Evolutionary conservation across 495 filamentous ascomycete genomes (phyloP).

Genomic region (Emericellopsis terricola): DNA sequence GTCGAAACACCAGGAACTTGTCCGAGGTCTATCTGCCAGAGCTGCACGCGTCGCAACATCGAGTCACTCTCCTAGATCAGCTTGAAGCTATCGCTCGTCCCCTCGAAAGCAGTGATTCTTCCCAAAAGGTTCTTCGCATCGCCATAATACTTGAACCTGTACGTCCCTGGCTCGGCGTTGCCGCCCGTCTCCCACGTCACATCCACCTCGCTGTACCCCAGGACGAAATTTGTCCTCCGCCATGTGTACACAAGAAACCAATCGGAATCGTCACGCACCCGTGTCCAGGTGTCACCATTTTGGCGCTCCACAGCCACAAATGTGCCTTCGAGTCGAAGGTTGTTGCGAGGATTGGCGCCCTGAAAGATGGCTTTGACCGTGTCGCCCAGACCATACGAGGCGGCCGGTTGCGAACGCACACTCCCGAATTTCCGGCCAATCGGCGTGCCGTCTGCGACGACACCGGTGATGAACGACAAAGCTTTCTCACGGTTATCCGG

Average conservation of each 20-base stretch:
- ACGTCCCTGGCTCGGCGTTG: slow-evolving; percentile 40
- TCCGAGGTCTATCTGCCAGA: too few relatives aligned
- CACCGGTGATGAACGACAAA: slow-evolving; percentile 62
- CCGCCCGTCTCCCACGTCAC: slow-evolving; percentile 61
- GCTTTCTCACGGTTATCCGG: slow-evolving; percentile 61
- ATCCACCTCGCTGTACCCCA: slow-evolving; percentile 64
- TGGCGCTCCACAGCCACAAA: slow-evolving; percentile 59
- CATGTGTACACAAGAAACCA: slow-evolving; percentile 72
- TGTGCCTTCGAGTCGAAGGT: slow-evolving; percentile 63
- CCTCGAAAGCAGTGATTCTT: slow-evolving; percentile 51
- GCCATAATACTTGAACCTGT: slow-evolving; percentile 73
- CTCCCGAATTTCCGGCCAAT: slow-evolving; percentile 54
- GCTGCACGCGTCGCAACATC: background rate
- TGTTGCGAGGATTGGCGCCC: slow-evolving; percentile 83
- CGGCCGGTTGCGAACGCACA: slow-evolving; percentile 35
- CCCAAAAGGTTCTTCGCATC: slow-evolving; percentile 57
- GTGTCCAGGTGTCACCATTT: slow-evolving; percentile 38
- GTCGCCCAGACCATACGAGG: slow-evolving; percentile 41
- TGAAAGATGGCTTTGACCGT: slow-evolving; percentile 56
- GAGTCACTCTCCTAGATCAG: slow-evolving; percentile 6
- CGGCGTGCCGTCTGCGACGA: slow-evolving; percentile 56
- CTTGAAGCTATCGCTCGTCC: slow-evolving; percentile 46
- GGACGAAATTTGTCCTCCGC: slow-evolving; percentile 50
- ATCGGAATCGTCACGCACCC: slow-evolving; percentile 53
- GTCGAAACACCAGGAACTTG: too few relatives aligned